Evolutionary conservation across 768 basidiomycete genomes (phyloP).

Genomic region (Boletus edulis): DNA sequence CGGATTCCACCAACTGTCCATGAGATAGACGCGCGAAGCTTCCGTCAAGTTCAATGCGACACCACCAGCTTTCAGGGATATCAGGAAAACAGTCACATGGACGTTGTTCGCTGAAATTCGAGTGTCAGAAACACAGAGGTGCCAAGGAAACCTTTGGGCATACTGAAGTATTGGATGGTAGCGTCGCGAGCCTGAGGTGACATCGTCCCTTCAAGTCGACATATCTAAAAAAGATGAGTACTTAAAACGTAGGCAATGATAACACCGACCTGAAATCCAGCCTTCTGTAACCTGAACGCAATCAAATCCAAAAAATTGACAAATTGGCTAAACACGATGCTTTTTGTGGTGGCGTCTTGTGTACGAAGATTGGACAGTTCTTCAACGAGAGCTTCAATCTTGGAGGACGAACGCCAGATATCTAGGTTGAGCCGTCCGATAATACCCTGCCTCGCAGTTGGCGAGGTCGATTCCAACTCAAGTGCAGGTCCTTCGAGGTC

Average conservation of each 20-base stretch:
- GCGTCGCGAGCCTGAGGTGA: constrained; percentile 93
- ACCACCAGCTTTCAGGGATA: constrained; percentile 94
- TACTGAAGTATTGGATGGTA: constrained; percentile 93
- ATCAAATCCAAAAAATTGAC: constrained; percentile 92
- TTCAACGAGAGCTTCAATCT: constrained; percentile 95
- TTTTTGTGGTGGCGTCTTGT: constrained; percentile 91
- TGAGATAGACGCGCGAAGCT: constrained; percentile 90
- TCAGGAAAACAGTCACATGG: constrained; percentile 95
- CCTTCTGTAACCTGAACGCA: constrained; percentile 86
- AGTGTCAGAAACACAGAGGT: background rate
- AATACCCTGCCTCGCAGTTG: constrained; percentile 77
- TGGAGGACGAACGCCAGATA: constrained; percentile 93
- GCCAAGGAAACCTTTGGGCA: constrained; percentile 19
- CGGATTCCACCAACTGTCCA: constrained; percentile 99
- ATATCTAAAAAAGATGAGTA: constrained; percentile 53
- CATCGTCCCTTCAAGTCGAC: constrained; percentile 95
- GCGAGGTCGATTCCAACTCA: constrained; percentile 64
- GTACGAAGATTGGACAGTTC: constrained; percentile 82
- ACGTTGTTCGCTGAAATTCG: constrained; percentile 76
- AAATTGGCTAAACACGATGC: constrained; percentile 95
- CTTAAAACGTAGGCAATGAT: background rate
- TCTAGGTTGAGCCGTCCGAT: constrained; percentile 86
- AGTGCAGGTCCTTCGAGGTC: constrained; percentile 94
- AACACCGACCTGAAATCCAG: constrained; percentile 77
- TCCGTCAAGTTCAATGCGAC: constrained; percentile 89